phyloP scores from a whole-genome alignment of 768 basidiomycete genomes.

The Suillus placidus region DNA sequence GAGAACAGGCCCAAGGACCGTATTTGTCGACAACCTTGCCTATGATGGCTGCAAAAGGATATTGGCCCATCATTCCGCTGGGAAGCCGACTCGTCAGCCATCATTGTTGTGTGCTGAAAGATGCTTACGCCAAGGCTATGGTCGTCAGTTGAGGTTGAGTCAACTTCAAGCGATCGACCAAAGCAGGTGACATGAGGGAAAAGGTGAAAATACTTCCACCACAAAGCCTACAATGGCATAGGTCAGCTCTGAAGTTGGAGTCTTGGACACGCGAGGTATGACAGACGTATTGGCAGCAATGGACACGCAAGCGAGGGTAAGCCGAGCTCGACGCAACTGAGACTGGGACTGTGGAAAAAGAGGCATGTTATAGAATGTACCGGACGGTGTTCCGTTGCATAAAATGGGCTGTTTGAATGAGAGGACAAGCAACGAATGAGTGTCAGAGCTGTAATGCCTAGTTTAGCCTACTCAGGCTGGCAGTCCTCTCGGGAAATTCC shows the following conservation, averaged over 20 bases:
- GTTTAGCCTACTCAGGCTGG: not conserved
- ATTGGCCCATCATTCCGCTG: constrained; percentile 85
- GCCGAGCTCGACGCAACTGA: constrained; percentile 26
- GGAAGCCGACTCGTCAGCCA: constrained; percentile 11
- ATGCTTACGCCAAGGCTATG: constrained; percentile 70
- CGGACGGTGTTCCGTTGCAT: not conserved
- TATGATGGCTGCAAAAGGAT: constrained; percentile 70
- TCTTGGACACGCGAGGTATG: not conserved
- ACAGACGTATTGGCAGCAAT: constrained; percentile 68
- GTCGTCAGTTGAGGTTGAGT: constrained; percentile 79
- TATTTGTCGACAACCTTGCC: constrained; percentile 69
- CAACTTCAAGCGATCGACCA: constrained; percentile 61
- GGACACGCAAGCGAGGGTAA: constrained; percentile 48
- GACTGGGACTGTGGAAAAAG: not conserved
- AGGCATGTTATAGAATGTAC: not conserved
- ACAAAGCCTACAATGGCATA: constrained; percentile 51
- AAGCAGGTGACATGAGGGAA: constrained; percentile 67
- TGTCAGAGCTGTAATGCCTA: not conserved
- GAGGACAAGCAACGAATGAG: not conserved
- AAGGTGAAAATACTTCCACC: constrained; percentile 84
- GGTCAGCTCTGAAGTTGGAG: not conserved
- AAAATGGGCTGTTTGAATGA: not conserved
- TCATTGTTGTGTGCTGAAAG: not conserved
- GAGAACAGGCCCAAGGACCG: constrained; percentile 70
- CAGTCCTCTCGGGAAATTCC: not conserved